These are phyloP conservation scores for Melanopsichium pennsylvanicum DNA, from an alignment of 1,284 basidiomycete species.

Conservation along the genomic window DNA sequence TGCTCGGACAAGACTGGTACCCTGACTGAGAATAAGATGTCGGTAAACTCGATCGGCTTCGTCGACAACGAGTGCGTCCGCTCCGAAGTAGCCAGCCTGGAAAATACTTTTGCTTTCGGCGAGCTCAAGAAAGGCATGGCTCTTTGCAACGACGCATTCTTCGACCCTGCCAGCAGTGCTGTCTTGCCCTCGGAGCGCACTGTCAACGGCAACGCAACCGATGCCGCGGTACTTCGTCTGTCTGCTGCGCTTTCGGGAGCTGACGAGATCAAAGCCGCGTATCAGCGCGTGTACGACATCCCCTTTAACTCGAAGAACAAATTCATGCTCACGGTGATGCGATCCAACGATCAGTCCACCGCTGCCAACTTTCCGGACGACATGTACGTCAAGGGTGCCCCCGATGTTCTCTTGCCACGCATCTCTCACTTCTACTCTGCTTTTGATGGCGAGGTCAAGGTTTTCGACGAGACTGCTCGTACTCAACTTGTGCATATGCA, in stretches of 20 bases:
- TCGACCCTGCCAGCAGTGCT: constrained; percentile 66
- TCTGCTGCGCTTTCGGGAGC: constrained; percentile 69
- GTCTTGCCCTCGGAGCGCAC: constrained; percentile 52
- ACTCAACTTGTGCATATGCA: constrained; percentile 37
- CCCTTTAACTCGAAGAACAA: constrained; percentile 76
- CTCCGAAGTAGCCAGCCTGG: constrained; percentile 30
- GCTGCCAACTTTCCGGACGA: constrained; percentile 54
- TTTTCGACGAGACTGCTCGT: constrained; percentile 19
- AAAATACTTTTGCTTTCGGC: constrained; percentile 26
- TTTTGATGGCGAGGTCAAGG: constrained; percentile 22
- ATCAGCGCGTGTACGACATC: constrained; percentile 66
- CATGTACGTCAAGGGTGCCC: constrained; percentile 56
- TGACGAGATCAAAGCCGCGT: constrained; percentile 61
- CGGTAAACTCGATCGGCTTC: constrained; percentile 67
- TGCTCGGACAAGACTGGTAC: constrained; percentile 81
- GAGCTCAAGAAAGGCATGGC: constrained; percentile 68
- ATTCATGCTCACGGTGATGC: constrained; percentile 71
- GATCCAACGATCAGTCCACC: constrained; percentile 63
- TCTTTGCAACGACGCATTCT: constrained; percentile 74
- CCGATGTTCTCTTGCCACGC: constrained; percentile 67
- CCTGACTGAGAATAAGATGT: constrained; percentile 72
- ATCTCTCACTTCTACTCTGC: constrained; percentile 37
- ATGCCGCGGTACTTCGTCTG: constrained; percentile 73
- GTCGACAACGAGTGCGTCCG: constrained; percentile 60
- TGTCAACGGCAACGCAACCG: constrained; percentile 74